Evolutionary conservation across 192 early-diverging fungal species (phyloP).

Genomic region (Backusella psychrophila): DNA sequence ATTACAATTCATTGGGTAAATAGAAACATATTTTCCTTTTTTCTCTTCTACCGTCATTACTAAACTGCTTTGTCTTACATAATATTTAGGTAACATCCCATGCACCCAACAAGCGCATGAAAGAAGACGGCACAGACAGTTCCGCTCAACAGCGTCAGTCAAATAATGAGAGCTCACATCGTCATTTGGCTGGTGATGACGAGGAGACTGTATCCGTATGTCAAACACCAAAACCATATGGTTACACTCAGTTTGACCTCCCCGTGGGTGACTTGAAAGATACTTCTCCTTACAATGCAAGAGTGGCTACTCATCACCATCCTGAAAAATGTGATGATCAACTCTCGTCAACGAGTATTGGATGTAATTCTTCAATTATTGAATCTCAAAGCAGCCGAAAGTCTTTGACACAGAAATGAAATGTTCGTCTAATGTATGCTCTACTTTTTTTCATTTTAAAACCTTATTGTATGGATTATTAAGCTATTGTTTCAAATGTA

Average conservation of each 20-base stretch:
- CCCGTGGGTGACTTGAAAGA: not conserved
- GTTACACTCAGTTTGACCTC: not conserved
- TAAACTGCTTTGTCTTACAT: not conserved
- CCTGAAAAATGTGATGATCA: conserved; percentile 5
- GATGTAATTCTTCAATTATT: not conserved
- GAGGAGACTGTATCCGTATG: not conserved
- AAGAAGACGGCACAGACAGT: not conserved
- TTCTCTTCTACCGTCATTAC: not conserved
- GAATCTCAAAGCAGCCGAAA: conserved; percentile 11
- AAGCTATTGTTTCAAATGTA: not conserved
- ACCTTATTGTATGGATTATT: not conserved
- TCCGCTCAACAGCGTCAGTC: not conserved
- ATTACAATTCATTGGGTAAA: conserved; percentile 45
- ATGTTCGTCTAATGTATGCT: not conserved
- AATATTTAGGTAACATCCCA: not conserved
- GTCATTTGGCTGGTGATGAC: not conserved
- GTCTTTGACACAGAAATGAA: conserved; percentile 1
- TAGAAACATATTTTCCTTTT: not conserved
- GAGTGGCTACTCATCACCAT: not conserved
- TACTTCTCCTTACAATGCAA: not conserved
- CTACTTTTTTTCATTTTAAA: not conserved
- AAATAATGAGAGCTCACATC: not conserved
- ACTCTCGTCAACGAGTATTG: not conserved
- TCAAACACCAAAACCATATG: not conserved
- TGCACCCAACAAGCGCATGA: not conserved